These are phyloP conservation scores for Apophysomyces variabilis DNA, from an alignment of 371 early-diverging fungal genomes.

Conservation along the genomic window DNA sequence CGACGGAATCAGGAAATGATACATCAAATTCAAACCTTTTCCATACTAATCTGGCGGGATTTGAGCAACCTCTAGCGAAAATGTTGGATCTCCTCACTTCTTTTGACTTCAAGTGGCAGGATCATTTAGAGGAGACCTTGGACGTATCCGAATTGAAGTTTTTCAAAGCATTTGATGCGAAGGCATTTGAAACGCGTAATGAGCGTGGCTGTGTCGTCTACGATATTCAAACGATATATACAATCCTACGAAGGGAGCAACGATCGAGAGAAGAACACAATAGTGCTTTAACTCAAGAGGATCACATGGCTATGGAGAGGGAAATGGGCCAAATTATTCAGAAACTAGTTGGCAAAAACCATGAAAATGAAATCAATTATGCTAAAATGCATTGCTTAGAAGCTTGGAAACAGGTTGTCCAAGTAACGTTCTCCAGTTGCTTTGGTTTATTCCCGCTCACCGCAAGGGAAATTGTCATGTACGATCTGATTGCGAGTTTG, in stretches of 20 bases:
- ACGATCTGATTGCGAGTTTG: constrained; percentile 61
- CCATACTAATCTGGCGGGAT: background rate
- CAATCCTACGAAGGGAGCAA: constrained; percentile 20
- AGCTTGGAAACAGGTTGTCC: constrained; percentile 77
- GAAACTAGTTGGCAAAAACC: constrained; percentile 62
- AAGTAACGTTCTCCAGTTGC: constrained; percentile 65
- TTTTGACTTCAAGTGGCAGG: constrained; percentile 54
- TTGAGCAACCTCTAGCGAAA: constrained; percentile 55
- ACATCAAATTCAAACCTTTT: background rate
- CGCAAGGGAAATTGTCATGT: constrained; percentile 59
- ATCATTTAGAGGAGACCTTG: constrained; percentile 32
- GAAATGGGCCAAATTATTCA: constrained; percentile 54
- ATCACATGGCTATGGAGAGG: constrained; percentile 47
- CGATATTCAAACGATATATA: constrained; percentile 65
- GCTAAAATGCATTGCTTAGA: constrained; percentile 61
- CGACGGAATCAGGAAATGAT: background rate
- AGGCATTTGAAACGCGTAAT: constrained; percentile 37
- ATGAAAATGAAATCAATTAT: constrained; percentile 56
- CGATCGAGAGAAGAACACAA: constrained; percentile 47
- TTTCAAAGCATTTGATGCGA: constrained; percentile 22
- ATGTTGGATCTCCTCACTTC: constrained; percentile 55
- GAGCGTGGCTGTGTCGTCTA: constrained; percentile 60
- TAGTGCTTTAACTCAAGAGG: constrained; percentile 33
- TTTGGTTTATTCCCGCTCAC: constrained; percentile 63
- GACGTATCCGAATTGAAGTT: background rate